Evolutionary conservation across 1,284 basidiomycete genomes (phyloP).

Genomic region (Puccinia polysora): DNA sequence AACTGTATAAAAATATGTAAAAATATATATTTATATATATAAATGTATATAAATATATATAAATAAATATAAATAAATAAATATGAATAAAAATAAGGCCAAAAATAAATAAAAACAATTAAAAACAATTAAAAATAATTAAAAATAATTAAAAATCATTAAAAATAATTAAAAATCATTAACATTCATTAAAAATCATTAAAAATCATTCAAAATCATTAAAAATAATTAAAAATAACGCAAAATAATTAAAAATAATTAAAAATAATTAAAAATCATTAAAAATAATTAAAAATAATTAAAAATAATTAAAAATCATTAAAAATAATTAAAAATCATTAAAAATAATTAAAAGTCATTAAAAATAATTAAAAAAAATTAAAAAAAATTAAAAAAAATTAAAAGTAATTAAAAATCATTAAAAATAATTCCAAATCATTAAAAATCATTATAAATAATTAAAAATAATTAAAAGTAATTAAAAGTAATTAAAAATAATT

Average conservation of each 20-base stretch:
- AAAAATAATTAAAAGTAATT: too few species aligned
- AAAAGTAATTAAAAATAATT: too few species aligned
- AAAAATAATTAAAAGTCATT: too few species aligned
- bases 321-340: constrained; percentile 1
- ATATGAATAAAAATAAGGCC: too few species aligned
- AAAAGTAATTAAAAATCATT: neutral
- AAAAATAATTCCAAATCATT: neutral
- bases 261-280: constrained; percentile 1
- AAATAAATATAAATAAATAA: too few species aligned
- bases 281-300: neutral
- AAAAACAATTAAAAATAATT: too few species aligned
- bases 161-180: neutral
- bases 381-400: neutral
- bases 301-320: constrained; percentile 1
- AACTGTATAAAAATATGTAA: too few species aligned
- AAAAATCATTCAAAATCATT: constrained; percentile 1
- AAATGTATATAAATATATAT: neutral
- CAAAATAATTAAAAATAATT: neutral
- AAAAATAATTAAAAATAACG: neutral
- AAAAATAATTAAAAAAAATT: neutral
- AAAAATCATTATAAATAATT: constrained; percentile 1
- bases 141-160: neutral
- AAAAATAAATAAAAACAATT: too few species aligned
- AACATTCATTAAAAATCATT: too few species aligned
- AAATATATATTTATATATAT: neutral